Conservation (phyloP, 176 grass and related monocot genomes). For the Ananas comosus region DNA sequence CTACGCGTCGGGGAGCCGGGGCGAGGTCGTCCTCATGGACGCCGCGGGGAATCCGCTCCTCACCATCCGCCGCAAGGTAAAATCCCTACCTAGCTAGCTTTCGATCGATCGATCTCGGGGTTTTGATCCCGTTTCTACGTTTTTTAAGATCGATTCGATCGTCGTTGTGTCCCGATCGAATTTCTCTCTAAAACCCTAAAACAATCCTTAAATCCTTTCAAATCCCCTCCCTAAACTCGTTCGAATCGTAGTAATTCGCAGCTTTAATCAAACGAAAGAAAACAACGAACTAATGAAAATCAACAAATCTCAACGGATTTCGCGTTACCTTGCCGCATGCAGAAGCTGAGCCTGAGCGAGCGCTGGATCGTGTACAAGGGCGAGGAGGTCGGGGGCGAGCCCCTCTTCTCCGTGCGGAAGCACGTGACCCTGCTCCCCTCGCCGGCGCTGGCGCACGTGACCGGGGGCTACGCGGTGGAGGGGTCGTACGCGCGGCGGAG, state of each 20-base stretch:
- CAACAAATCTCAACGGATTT: too few species aligned
- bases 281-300: too few species aligned
- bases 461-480: conserved; percentile 50
- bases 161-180: too few species aligned
- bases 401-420: conserved; percentile 48
- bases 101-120: background rate
- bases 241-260: too few species aligned
- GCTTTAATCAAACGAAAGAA: too few species aligned
- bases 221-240: too few species aligned
- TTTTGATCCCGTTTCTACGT: too few species aligned
- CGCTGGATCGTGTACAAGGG: conserved; percentile 70
- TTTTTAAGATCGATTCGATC: too few species aligned
- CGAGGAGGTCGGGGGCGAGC: conserved; percentile 33
- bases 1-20: conserved; percentile 30
- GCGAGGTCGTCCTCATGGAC: conserved; percentile 64
- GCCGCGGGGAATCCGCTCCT: conserved; percentile 35
- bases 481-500: conserved; percentile 58
- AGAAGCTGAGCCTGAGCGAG: conserved; percentile 65
- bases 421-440: conserved; percentile 33
- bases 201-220: too few species aligned
- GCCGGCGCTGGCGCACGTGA: conserved; percentile 36
- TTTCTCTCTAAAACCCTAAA: too few species aligned
- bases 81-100: background rate
- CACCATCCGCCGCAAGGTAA: conserved; percentile 63
- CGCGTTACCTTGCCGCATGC: conserved; percentile 11